Evolutionary conservation across 768 basidiomycete genomes (phyloP), one percentile per base, ranked within the genome.

Genomic region (Russula abietina): DNA sequence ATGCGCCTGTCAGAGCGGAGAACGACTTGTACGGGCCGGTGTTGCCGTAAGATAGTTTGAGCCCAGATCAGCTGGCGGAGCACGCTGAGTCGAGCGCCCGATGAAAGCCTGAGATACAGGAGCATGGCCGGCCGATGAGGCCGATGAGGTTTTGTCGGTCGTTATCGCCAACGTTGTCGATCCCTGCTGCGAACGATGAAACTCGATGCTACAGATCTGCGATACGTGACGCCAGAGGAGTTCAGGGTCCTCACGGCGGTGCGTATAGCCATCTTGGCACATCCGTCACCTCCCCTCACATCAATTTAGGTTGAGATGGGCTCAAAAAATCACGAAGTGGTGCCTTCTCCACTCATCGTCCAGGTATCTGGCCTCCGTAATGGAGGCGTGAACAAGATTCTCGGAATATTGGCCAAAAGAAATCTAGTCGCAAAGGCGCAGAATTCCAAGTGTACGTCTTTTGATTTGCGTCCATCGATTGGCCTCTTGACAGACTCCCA

Each of bases 171-270:
- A 33, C 26, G 28, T 57, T 64, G 55, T 57, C 58, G 55, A 65
- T 24, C 39, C 39, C 14, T n/a, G n/a, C 39, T 55, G 26, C 19
- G 36, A 30, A 57, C 53, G 77, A 97, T 97, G 94, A 95, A 91
- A 78, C 81, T 98, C 56, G 93, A 97, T 73, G 92, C 90, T 24
- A 93, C 91, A 22, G 97, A 98, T 78, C 80, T 99, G 64, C 80
- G 96, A 74, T 99, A 98, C 73, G 78, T 98, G 59, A 86, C 89
- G 3, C 79, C 88, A 10, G 95, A 98, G 56, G 95, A 98, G 71
- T 99, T 98, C 75, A 78, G 95, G 59, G 93, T 97, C n/a, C 78
- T 99, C 28, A 91, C 91, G n/a, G 92, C 96, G 55, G 95, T 96
- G 70, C 56, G 70, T 33, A 1, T 33, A 24, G n/a, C 16, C 45